phyloP scores from a whole-genome alignment of 1,284 basidiomycete genomes.

The Cystobasidium sp. region DNA sequence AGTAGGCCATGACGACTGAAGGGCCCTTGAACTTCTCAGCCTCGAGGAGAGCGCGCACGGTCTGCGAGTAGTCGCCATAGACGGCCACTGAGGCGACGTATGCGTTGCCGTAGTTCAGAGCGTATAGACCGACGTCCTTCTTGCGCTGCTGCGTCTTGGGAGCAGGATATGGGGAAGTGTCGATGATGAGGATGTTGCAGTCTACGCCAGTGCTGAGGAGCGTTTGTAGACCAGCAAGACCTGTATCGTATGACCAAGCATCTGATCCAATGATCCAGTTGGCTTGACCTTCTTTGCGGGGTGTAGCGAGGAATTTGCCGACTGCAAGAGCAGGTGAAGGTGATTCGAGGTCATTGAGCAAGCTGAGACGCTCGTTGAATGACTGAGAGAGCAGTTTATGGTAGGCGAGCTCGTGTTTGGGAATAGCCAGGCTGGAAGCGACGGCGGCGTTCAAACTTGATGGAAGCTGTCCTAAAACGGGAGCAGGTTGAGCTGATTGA shows the following conservation, averaged over 20 bases:
- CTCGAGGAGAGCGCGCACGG: constrained; percentile 88
- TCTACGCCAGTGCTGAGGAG: constrained; percentile 87
- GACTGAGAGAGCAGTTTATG: constrained; percentile 82
- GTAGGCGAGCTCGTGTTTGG: constrained; percentile 89
- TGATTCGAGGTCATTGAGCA: constrained; percentile 80
- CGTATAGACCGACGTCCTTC: constrained; percentile 93
- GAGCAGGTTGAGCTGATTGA: constrained; percentile 17
- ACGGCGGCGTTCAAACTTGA: constrained; percentile 45
- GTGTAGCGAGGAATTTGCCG: constrained; percentile 81
- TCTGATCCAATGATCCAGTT: constrained; percentile 97
- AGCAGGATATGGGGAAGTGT: constrained; percentile 86
- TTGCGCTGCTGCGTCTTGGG: constrained; percentile 66
- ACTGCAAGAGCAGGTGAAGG: constrained; percentile 73
- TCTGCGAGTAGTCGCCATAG: constrained; percentile 93
- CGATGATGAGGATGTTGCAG: constrained; percentile 94
- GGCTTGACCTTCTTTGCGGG: constrained; percentile 66
- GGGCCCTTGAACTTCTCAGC: constrained; percentile 90
- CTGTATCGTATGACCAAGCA: constrained; percentile 95
- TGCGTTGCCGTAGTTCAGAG: constrained; percentile 97
- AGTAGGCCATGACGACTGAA: constrained; percentile 89
- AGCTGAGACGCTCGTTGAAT: constrained; percentile 79
- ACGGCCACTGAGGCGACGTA: constrained; percentile 95
- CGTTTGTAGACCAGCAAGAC: constrained; percentile 94
- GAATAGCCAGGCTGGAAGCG: constrained; percentile 57
- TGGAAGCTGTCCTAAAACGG: constrained; percentile 45